Base-by-base conservation (phyloP, 306 rosid genomes). In the Herpetospermum pedunculosum region DNA sequence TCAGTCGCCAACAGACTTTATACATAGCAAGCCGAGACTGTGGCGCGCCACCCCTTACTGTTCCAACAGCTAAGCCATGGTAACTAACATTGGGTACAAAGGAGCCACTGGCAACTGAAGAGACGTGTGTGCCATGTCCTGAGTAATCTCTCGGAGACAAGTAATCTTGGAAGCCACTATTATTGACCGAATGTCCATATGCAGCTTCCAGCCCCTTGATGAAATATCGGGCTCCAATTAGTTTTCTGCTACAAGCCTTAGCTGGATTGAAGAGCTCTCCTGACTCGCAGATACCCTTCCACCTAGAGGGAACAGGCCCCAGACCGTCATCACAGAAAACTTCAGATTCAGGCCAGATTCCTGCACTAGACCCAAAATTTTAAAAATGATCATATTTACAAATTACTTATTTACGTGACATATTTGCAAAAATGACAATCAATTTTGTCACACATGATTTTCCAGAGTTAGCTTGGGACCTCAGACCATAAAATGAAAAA, bases 71-170 rank as follows among this genome's bases (percentile, higher is more conserved):
- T 26, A 84, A 70, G 15, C 88, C 86, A 5, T 78, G 72, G 80
- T 87, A 82, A 78, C 85, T 84, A 1, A 55, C 78, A 70, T 82
- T 76, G 59, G 72, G 23, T 25, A 69, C 71, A 9, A 78, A 78
- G 6, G 74, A 80, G 21, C 88, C 90, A 40, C 75, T 81, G 28
- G 85, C 85, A 41, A 53, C 84, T n/a, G 87, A 26, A 19, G 90
- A 80, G 21, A 83, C 81, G 80, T 80, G 83, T 64, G 88, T 87
- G 29, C 88, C 88, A 55, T 87, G 84, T 34, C 88, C 84, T 4
- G 5, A 0, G 8, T 14, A 30, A 49, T 78, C 88, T 75, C 86
- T 84, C 0, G 90, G 81, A 46, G 86, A 84, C 70, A 77, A 60
- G 77, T n/a, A 82, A 3, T 82, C 87, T 3, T 13, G 43, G 25